These are phyloP conservation scores for Exophiala spinifera DNA, from an alignment of 2,329 filamentous ascomycete species.

Conservation along the genomic window DNA sequence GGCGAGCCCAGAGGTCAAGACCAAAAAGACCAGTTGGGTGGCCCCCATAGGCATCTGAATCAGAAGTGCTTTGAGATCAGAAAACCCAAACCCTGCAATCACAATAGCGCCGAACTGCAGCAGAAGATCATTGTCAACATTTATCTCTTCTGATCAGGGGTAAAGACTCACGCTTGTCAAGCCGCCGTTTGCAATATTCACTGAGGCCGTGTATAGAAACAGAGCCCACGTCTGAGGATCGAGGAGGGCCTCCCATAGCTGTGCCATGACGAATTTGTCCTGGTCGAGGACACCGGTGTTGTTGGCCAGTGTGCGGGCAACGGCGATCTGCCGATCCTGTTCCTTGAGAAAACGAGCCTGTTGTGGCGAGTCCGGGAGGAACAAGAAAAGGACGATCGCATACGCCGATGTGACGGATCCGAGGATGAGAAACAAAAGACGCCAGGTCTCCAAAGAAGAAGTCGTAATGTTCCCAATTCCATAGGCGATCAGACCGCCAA, in stretches of 20 bases:
- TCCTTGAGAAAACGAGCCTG: slow-evolving; percentile 44
- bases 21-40: slow-evolving; percentile 35
- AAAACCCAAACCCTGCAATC: slow-evolving; percentile 39
- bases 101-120: slow-evolving; percentile 36
- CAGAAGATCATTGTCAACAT: too few species aligned
- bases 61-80: slow-evolving; percentile 35
- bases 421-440: slow-evolving; percentile 53
- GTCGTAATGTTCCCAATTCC: slow-evolving; percentile 39
- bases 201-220: slow-evolving; percentile 52
- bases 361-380: slow-evolving; percentile 51
- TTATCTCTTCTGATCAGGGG: slow-evolving; percentile 1
- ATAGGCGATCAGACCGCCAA: slow-evolving; percentile 47
- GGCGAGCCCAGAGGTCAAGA: slow-evolving; percentile 32
- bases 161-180: slow-evolving; percentile 48
- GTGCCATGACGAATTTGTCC: slow-evolving; percentile 45
- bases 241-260: slow-evolving; percentile 46
- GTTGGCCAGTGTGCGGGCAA: slow-evolving; percentile 52
- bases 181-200: slow-evolving; percentile 56
- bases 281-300: slow-evolving; percentile 53
- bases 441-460: slow-evolving; percentile 40
- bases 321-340: slow-evolving; percentile 45
- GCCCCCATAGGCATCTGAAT: slow-evolving; percentile 37
- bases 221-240: slow-evolving; percentile 61
- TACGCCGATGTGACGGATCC: slow-evolving; percentile 33
- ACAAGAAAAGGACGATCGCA: slow-evolving; percentile 24